Base-by-base conservation (phyloP, 2,329 filamentous ascomycete species). In the Aureobasidium mangrovei region DNA sequence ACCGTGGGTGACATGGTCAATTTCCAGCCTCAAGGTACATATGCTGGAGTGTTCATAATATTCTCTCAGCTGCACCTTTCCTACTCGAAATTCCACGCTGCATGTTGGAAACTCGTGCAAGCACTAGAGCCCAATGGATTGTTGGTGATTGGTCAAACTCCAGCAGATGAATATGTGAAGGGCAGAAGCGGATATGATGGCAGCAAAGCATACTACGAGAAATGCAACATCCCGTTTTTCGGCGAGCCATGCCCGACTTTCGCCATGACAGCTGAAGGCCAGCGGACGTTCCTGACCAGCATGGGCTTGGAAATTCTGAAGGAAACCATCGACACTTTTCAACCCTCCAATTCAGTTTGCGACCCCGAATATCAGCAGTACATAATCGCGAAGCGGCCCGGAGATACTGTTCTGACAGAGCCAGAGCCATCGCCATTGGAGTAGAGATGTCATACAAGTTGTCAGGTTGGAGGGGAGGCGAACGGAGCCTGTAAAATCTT, bases 21-120 rank as follows among this genome's bases (percentile, higher is more conserved):
- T 7, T 65, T 63, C 43, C 18, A 61, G 29, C 56, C 63, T 10
- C 41, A 60, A 38, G 60, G 59, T 2, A 47, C 35, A 3, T 65
- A 64, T 41, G 59, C 58, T 35, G 65, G 52, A 7, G 56, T 67
- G 29, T 64, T 68, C 48, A 62, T 65, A 54, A 66, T 67, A 36
- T 66, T 63, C 47, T 59, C 62, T 2, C 63, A 64, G 18, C 59
- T 66, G 3, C 58, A 58, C 48, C 57, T 68, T 29, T 58, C 58
- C 4, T 66, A 65, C 41, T 53, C 61, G 1, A 59, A 60, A 7
- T 62, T 68, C 36, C 61, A 65, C 51, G 36, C 56, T 18, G 61
- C 61, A 1, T 57, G 51, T 2, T 60, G 59, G 46, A 62, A 59
- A 48, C 61, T 60, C 9, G 65, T 59, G 4, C 38, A 56, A 26